Evolutionary conservation across 495 filamentous ascomycete genomes (phyloP), one percentile per base, ranked within the genome.

Genomic region (Ramalina intermedia): DNA sequence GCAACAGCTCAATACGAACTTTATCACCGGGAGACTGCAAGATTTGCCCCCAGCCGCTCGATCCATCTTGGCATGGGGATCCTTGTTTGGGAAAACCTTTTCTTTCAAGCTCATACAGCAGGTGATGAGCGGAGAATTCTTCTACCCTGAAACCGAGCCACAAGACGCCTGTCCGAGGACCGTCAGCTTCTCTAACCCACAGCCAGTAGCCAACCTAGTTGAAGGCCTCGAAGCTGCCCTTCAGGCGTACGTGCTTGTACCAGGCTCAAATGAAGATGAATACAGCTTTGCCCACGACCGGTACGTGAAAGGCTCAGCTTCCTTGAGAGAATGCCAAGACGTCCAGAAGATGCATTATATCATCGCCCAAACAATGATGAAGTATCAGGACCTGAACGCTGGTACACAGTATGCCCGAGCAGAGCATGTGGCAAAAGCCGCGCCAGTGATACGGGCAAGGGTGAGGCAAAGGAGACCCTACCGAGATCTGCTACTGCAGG

Each of bases 41-140:
- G 87, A 94, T 56, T 68, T 90, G 36, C 84, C 85, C 6, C 38
- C 69, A n/a, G 72, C 79, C 26, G 71, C 85, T 11, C 70, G 82
- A 37, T 76, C 78, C n/a, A 83, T 95, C 21, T 65, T 95, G 17
- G 75, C 84, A n/a, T 95, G 88, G 88, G 83, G 80, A 11, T 79
- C 86, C 13, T 65, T 95, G 6, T 58, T 95, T 20, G 86, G 87
- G 5, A 82, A 74, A 38, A 74, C 76, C 0, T 90, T 95, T 55
- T 85, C 84, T 0, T 94, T 93, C 56, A 76, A 72, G 3, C 60
- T 94, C 9, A 72, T 94, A n/a, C 84, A 84, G 60, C 80, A 72
- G 59, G 69, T 94, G 24, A 70, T 94, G 59, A 76, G 70, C 20
- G 80, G 78, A 42, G 79, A 82, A 54, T 82, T 79, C 47, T 66